A percentile compares a stretch with the other conserved stretches of the same genome.
These are phyloP conservation scores for Fusarium sororula DNA, from an alignment of 2,329 filamentous ascomycete genomes.

Conservation along the genomic window DNA sequence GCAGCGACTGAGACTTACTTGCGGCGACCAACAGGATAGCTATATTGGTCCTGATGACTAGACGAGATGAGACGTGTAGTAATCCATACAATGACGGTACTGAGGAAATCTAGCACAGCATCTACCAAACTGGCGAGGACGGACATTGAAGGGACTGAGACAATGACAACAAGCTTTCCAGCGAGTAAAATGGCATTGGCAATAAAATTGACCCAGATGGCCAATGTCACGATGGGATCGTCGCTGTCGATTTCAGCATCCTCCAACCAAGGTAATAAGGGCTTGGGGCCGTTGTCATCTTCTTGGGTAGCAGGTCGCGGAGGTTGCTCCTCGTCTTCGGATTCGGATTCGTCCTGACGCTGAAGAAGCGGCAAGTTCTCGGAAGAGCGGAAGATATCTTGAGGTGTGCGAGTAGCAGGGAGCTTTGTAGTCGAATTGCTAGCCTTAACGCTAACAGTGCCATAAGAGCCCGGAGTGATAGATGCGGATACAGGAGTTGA, in stretches of 20 bases:
- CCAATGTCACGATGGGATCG: slow-evolving; percentile 80
- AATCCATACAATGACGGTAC: slow-evolving; percentile 82
- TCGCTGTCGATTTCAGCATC: slow-evolving; percentile 77
- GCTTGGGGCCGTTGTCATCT: slow-evolving; percentile 52
- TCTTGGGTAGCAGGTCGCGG: slow-evolving; percentile 35
- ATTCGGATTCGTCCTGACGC: slow-evolving; percentile 56
- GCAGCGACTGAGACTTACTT: slow-evolving; percentile 46
- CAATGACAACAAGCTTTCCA: slow-evolving; percentile 79
- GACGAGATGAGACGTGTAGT: slow-evolving; percentile 75
- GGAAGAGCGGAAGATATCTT: slow-evolving; percentile 82
- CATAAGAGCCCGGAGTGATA: slow-evolving; percentile 42
- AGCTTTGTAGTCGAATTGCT: slow-evolving; percentile 45
- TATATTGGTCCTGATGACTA: slow-evolving; percentile 75
- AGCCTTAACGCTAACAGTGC: slow-evolving; percentile 41
- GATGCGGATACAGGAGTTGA: slow-evolving; percentile 29
- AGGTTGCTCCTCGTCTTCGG: slow-evolving; percentile 47
- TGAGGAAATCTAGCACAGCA: slow-evolving; percentile 81
- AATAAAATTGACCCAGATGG: slow-evolving; percentile 85
- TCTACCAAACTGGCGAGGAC: slow-evolving; percentile 84
- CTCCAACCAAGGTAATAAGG: slow-evolving; percentile 75
- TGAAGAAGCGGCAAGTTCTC: slow-evolving; percentile 74
- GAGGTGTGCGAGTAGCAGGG: slow-evolving; percentile 81
- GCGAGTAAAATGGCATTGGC: slow-evolving; percentile 80
- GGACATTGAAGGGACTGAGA: slow-evolving; percentile 82
- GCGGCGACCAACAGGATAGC: slow-evolving; percentile 80